A percentile compares a stretch with the other conserved stretches of the same genome.
Evolutionary conservation across 2,329 filamentous ascomycete species (phyloP).

Genomic region (Bipolaris oryzae): DNA sequence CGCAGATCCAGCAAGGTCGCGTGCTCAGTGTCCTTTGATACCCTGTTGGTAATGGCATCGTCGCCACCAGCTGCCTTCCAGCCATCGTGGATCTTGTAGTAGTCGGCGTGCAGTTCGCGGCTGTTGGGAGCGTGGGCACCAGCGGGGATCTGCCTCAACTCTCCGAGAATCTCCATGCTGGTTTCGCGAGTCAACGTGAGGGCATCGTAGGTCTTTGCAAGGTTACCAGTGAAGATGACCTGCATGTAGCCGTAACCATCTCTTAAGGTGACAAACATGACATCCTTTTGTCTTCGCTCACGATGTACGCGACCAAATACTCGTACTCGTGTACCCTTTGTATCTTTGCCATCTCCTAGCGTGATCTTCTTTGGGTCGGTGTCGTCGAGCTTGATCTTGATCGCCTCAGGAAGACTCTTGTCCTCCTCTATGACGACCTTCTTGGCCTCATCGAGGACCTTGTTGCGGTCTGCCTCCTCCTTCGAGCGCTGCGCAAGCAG

Average conservation of each 20-base stretch:
- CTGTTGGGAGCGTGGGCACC: constrained; percentile 79
- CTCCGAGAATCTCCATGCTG: constrained; percentile 81
- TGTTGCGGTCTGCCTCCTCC: constrained; percentile 71
- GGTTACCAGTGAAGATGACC: constrained; percentile 78
- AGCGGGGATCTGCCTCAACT: constrained; percentile 79
- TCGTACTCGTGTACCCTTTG: constrained; percentile 74
- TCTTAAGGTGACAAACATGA: constrained; percentile 83
- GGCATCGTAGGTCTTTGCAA: constrained; percentile 91
- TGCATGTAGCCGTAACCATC: constrained; percentile 87
- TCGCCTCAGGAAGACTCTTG: constrained; percentile 71
- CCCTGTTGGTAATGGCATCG: constrained; percentile 87
- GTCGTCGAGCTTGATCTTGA: constrained; percentile 76
- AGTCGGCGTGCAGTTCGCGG: constrained; percentile 90
- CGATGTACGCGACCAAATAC: constrained; percentile 85
- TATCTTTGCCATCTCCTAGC: constrained; percentile 58
- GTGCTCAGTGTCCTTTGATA: constrained; percentile 70
- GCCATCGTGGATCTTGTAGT: constrained; percentile 72
- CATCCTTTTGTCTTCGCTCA: constrained; percentile 79
- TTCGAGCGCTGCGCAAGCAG: constrained; percentile 73
- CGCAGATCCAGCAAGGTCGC: constrained; percentile 80
- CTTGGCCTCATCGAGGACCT: constrained; percentile 80
- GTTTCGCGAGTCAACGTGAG: constrained; percentile 85
- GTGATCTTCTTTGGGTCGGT: constrained; percentile 64
- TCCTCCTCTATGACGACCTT: constrained; percentile 76
- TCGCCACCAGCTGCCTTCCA: constrained; percentile 82